These are phyloP conservation scores for Ehretia macrophylla DNA, from an alignment of 257 asterid genomes.

Conservation along the genomic window DNA sequence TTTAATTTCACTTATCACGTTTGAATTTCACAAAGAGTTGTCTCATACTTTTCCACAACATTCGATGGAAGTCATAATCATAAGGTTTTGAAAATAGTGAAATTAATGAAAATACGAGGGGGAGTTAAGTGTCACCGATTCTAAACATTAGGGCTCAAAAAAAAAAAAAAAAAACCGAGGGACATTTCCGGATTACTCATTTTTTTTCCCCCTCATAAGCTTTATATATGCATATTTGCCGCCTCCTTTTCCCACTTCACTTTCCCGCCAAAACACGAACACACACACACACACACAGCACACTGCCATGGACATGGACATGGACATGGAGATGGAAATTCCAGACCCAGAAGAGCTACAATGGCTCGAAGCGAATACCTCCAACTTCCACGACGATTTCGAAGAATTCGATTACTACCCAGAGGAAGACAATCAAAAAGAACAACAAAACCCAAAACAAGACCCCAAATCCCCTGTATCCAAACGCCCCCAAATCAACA, in stretches of 20 bases:
- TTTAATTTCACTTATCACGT: no score
- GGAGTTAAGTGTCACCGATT: no score
- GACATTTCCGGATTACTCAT: no score
- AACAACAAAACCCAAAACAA: constrained; percentile 32
- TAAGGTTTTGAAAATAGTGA: no score
- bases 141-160: no score
- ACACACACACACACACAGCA: not conserved
- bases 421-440: constrained; percentile 15
- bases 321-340: constrained; percentile 76
- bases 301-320: constrained; percentile 4
- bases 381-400: constrained; percentile 40
- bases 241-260: constrained; percentile 6
- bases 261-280: constrained; percentile 48
- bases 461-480: constrained; percentile 16
- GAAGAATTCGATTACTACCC: constrained; percentile 44
- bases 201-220: no score
- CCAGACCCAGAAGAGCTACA: constrained; percentile 80
- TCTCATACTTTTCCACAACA: no score
- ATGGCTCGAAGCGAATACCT: constrained; percentile 69
- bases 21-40: no score
- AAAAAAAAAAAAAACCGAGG: no score
- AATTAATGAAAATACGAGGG: no score
- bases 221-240: constrained; percentile 13
- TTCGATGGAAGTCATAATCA: no score
- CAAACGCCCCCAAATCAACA: constrained; percentile 43